Evolutionary conservation across 768 basidiomycete genomes (phyloP).

Genomic region (Agaricus blazei): DNA sequence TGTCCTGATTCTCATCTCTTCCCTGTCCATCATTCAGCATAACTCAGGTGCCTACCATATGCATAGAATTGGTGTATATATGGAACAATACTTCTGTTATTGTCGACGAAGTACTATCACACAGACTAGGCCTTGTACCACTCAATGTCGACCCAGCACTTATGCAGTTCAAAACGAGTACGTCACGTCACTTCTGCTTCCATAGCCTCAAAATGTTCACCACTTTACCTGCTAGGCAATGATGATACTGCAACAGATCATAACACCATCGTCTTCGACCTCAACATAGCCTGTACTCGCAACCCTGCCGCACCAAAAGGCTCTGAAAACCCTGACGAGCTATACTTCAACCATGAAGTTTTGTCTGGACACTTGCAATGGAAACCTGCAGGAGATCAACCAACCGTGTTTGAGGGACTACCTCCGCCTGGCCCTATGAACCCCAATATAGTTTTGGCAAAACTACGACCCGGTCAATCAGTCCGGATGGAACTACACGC

Average conservation of each 20-base stretch:
- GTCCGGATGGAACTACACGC: constrained; percentile 86
- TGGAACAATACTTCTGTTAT: constrained; percentile 96
- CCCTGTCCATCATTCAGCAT: not conserved
- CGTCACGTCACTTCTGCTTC: constrained; percentile 11
- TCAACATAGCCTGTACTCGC: constrained; percentile 64
- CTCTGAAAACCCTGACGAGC: constrained; percentile 48
- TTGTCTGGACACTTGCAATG: constrained; percentile 66
- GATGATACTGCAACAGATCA: constrained; percentile 74
- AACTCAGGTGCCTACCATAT: constrained; percentile 80
- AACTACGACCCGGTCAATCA: constrained; percentile 87
- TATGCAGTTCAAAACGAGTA: constrained; percentile 51
- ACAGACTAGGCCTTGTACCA: constrained; percentile 89
- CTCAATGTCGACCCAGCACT: constrained; percentile 79
- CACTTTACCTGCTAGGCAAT: constrained; percentile 19
- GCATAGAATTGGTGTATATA: constrained; percentile 86
- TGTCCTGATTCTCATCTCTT: constrained; percentile 15
- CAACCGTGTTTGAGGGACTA: constrained; percentile 42
- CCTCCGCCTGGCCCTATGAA: constrained; percentile 62
- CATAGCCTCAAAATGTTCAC: not conserved
- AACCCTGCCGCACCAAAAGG: constrained; percentile 50
- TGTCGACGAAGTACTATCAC: constrained; percentile 89
- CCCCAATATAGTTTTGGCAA: constrained; percentile 82
- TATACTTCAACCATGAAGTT: constrained; percentile 72
- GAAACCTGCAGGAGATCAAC: constrained; percentile 82
- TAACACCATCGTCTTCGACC: constrained; percentile 86